These are phyloP conservation scores for Xerocomus nothofagi DNA, from an alignment of 1,284 basidiomycete genomes.

Conservation along the genomic window DNA sequence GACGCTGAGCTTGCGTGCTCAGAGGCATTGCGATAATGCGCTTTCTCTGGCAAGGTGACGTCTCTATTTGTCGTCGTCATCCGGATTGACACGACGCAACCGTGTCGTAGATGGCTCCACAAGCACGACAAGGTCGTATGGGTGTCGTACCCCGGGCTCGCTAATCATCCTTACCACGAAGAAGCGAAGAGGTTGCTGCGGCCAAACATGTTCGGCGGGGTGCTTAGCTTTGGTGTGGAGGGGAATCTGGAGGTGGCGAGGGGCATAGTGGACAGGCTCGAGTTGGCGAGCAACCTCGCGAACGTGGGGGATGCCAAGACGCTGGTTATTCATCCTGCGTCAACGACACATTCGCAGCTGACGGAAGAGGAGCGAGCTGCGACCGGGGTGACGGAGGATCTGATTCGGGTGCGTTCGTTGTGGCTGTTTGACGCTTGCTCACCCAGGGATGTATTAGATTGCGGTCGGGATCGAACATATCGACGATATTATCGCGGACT, in stretches of 20 bases:
- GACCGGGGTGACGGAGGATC: conserved; percentile 76
- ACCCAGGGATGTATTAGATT: conserved; percentile 30
- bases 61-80: conserved; percentile 3
- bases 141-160: conserved; percentile 80
- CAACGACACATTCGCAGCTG: conserved; percentile 82
- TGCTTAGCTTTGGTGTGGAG: conserved; percentile 80
- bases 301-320: conserved; percentile 76
- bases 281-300: conserved; percentile 71
- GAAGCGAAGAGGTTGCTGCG: conserved; percentile 60
- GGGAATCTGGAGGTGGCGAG: conserved; percentile 60
- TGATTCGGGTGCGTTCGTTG: conserved; percentile 65
- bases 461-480: conserved; percentile 79
- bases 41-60: conserved; percentile 63
- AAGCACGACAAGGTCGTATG: conserved; percentile 68
- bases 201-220: conserved; percentile 66
- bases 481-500: conserved; percentile 81
- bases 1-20: conserved; percentile 76
- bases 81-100: not conserved
- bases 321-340: conserved; percentile 80
- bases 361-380: conserved; percentile 63
- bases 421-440: not conserved
- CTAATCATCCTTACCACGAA: conserved; percentile 60
- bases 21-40: conserved; percentile 74
- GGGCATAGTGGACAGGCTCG: conserved; percentile 71
- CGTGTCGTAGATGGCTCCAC: conserved; percentile 54